Base-by-base conservation (phyloP, 2,329 filamentous ascomycete species). In the Rhynchosporium secalis region DNA sequence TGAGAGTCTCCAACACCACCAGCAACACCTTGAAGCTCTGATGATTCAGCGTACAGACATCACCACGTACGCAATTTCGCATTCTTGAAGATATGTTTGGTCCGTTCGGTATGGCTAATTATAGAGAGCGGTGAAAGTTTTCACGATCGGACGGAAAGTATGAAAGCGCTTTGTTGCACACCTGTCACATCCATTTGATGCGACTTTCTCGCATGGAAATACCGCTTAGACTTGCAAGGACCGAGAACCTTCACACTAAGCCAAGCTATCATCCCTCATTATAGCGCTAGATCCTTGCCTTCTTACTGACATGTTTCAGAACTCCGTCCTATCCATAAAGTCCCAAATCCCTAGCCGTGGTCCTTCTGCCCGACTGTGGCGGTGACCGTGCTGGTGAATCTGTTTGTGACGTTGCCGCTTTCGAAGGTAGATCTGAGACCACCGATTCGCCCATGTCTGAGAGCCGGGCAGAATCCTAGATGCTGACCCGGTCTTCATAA, bases 311-410 rank as follows among this genome's bases (percentile, higher is more conserved):
- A 29, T 2, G 15, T 9, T 28, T 3, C 8, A 29, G 8, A 29
- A 40, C 10, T 15, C 4, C 3, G 8, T 29, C 8, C 6, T 9
- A 54, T 41, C 36, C 40, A 40, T 40, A 54, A 41, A 54, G 51
- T 29, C 51, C 51, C 33, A 54, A 3, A 41, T 54, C 51, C 51
- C 28, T 54, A n/a, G 49, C 51, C 33, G 20, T 54, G 15, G 33
- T 52, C 36, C n/a, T 54, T 36, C 28, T 20, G 33, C 33, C 51
- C 20, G 10, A n/a, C 43, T 46, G 20, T n/a, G 43, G 7, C n/a
- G 5, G 43, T 46, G n/a, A 8, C 3, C 10, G 43, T 6, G 43
- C 28, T 20, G 9, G 51, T 28, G 51, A n/a, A 41, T 9, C 12
- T 6, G 33, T 28, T 13, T 20, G 26, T 10, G 33, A 20, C n/a